Conservation (phyloP, 2,329 filamentous ascomycete species). For the Colletotrichum endophyticum region DNA sequence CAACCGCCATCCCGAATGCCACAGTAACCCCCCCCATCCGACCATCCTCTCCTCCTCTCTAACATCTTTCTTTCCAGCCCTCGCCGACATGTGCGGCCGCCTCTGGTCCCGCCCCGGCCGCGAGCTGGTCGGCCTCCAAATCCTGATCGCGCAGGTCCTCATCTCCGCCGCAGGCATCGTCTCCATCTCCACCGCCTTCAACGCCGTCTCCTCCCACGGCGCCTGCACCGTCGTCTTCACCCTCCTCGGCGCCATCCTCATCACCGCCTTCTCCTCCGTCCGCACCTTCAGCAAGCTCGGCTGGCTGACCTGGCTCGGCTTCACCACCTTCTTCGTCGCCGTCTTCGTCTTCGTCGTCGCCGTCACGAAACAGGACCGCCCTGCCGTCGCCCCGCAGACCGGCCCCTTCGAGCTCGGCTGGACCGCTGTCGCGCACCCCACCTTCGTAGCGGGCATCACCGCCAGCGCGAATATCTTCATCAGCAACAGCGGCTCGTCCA, state of each 20-base stretch:
- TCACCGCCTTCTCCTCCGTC: conserved; percentile 55
- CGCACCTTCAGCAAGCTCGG: conserved; percentile 47
- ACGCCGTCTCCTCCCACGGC: conserved; percentile 29
- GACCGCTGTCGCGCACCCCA: conserved; percentile 34
- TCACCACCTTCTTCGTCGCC: conserved; percentile 41
- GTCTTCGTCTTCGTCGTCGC: conserved; percentile 53
- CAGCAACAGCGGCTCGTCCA: conserved; percentile 37
- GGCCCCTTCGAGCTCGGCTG: conserved; percentile 28
- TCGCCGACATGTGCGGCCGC: conserved; percentile 29
- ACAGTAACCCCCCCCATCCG: background rate
- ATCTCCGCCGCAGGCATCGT: conserved; percentile 27
- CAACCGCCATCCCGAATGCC: background rate
- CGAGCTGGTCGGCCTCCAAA: conserved; percentile 48
- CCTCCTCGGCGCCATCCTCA: conserved; percentile 53
- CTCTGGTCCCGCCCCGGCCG: conserved; percentile 57
- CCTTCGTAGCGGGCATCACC: background rate
- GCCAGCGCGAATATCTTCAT: conserved; percentile 50
- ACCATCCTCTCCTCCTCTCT: background rate
- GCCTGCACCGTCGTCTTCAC: conserved; percentile 54
- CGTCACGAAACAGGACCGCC: conserved; percentile 52
- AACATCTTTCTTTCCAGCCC: background rate
- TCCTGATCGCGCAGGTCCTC: conserved; percentile 28
- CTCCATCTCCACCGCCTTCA: conserved; percentile 24
- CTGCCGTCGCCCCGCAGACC: conserved; percentile 37
- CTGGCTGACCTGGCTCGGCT: conserved; percentile 39